Percentiles rank a stretch among this genome's conserved stretches.
Evolutionary conservation across 306 rosid genomes (phyloP).

Genomic region (Cicer cuneatum): DNA sequence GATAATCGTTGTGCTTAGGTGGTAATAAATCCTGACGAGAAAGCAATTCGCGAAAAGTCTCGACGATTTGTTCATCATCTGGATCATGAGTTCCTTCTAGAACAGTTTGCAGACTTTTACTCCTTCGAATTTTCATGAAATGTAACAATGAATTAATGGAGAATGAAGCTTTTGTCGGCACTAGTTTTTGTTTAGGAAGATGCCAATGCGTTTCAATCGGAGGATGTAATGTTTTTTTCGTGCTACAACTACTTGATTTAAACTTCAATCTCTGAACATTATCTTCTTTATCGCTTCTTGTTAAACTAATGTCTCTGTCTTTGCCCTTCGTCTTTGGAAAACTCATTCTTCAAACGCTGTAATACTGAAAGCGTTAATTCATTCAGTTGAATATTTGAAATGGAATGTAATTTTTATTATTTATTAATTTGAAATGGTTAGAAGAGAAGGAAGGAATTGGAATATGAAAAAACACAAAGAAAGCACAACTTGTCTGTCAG

Average conservation of each 20-base stretch:
- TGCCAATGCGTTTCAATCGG: constrained; percentile 77
- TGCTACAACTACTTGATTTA: constrained; percentile 30
- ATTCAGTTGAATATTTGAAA: too few relatives aligned
- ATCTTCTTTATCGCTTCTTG: constrained; percentile 45
- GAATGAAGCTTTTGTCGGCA: constrained; percentile 32
- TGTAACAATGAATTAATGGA: constrained; percentile 55
- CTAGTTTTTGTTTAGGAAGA: constrained; percentile 42
- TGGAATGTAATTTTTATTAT: too few relatives aligned
- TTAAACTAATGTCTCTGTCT: constrained; percentile 44
- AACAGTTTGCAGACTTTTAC: constrained; percentile 53
- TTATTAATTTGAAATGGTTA: too few relatives aligned
- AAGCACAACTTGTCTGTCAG: too few relatives aligned
- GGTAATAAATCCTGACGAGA: constrained; percentile 60
- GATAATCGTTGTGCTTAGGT: constrained; percentile 74
- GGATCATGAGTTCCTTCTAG: constrained; percentile 75
- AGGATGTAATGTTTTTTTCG: constrained; percentile 57
- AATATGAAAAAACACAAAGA: too few relatives aligned
- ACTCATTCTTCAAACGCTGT: constrained; percentile 6
- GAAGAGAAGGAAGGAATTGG: too few relatives aligned
- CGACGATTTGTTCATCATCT: constrained; percentile 62
- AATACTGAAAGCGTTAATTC: too few relatives aligned
- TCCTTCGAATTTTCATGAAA: constrained; percentile 54
- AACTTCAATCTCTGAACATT: constrained; percentile 34
- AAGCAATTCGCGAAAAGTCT: constrained; percentile 67
- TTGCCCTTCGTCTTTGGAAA: constrained; percentile 28